Base-by-base conservation (phyloP, 441 rosid species). In the Metrosideros polymorpha region DNA sequence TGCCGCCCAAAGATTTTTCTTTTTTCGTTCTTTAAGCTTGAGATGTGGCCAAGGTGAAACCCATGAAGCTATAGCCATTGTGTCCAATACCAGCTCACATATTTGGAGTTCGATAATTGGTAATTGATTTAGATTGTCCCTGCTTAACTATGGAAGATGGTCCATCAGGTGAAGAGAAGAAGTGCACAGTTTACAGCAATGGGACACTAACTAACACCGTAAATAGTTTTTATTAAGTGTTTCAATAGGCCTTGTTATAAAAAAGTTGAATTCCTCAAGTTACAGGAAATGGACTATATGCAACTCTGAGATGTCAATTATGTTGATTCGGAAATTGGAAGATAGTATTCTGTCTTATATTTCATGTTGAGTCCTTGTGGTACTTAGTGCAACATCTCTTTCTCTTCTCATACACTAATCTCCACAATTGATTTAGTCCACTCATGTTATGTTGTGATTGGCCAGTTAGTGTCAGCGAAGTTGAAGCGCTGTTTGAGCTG, bases 401-500 rank as follows among this genome's bases (percentile, higher is more conserved):
- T 35, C 79, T 22, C 79, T 42, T 71, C n/a, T 71, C n/a, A 6
- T 71, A n/a, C n/a, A 39, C 47, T 35, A 39, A 71, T 71, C 79
- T 71, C 47, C 79, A 71, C n/a, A 10, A 49, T 83, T 83, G 45
- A 83, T 83, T 51, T 66, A 32, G 22, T 83, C 29, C 55, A 9
- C 57, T 83, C 59, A 29, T 53, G 59, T 83, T 30, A 83, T 51
- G 61, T 43, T 32, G 29, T 24, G 61, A 39, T 30, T 52, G 42
- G 42, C 59, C 84, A 98, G 99, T 95, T 90, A 95, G 98, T 91
- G 98, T 96, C 39, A 95, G 98, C 90, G 99, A 98, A 93, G 99
- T 98, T 88, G 99, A 98, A 94, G 99, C 99, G 76, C 90, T 98
- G 47, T 96, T 95, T 89, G 99, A 96, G 92, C 91, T 98, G 57